A percentile compares a stretch with the other conserved stretches of the same genome.
phyloP scores from a whole-genome alignment of 345 rosid species.

The Citrus unshiu region DNA sequence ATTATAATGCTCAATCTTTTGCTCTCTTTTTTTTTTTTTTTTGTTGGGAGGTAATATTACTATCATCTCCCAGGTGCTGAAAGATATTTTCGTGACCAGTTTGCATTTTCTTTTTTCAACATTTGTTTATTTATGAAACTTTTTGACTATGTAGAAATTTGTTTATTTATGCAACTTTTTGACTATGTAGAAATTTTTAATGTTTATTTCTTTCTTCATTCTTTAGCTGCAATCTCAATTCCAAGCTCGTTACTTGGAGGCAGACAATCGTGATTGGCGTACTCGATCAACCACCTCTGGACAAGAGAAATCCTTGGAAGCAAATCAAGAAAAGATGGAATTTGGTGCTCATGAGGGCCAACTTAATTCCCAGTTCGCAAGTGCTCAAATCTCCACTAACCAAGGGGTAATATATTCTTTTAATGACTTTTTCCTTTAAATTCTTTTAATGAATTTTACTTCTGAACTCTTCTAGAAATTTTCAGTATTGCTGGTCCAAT shows the following conservation, averaged over 20 bases:
- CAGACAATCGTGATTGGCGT: conserved; percentile 85
- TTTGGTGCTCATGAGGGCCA: conserved; percentile 41
- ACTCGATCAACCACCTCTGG: conserved; percentile 44
- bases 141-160: background rate
- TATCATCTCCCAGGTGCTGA: too few species aligned
- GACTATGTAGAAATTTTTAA: background rate
- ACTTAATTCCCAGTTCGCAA: conserved; percentile 35
- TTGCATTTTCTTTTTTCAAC: background rate
- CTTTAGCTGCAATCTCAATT: conserved; percentile 32
- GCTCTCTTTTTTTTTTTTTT: background rate
- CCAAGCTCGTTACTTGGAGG: conserved; percentile 51
- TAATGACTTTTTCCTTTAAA: background rate
- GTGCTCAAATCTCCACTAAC: conserved; percentile 39
- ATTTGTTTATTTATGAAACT: background rate
- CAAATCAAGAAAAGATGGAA: conserved; percentile 27
- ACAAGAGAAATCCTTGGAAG: conserved; percentile 65
- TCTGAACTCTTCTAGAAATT: background rate
- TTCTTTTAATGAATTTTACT: background rate
- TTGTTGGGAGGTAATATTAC: background rate
- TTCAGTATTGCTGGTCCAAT: background rate
- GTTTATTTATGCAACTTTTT: background rate
- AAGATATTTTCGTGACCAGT: too few species aligned
- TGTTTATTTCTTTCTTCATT: background rate
- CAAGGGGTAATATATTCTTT: conserved; percentile 43
- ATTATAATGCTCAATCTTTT: background rate